phyloP scores from a whole-genome alignment of 306 rosid species.

The Gynostemma pentaphyllum region DNA sequence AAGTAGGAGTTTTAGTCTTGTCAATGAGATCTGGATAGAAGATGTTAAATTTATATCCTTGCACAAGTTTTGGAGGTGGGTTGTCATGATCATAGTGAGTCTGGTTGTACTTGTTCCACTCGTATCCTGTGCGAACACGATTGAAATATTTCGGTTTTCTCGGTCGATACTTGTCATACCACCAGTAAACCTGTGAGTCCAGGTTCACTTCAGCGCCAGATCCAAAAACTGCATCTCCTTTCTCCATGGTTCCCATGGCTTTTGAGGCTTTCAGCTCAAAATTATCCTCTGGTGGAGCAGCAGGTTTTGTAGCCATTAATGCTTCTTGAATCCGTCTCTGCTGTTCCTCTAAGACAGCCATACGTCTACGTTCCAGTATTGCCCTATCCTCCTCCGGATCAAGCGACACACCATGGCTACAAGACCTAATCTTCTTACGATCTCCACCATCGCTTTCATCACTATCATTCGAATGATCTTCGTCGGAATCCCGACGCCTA shows the following conservation, averaged over 20 bases:
- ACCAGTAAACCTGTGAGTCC: constrained; percentile 94
- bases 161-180: constrained; percentile 91
- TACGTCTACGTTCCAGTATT: constrained; percentile 53
- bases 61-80: constrained; percentile 90
- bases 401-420: too few relatives aligned
- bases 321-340: constrained; percentile 68
- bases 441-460: too few relatives aligned
- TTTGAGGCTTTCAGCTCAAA: constrained; percentile 75
- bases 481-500: too few relatives aligned
- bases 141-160: constrained; percentile 93
- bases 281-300: constrained; percentile 69
- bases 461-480: too few relatives aligned
- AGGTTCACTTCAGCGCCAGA: constrained; percentile 76
- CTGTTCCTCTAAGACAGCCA: constrained; percentile 67
- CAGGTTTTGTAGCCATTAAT: constrained; percentile 58
- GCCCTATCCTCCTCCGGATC: constrained; percentile 89
- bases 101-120: too few relatives aligned
- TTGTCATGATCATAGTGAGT: constrained; percentile 95
- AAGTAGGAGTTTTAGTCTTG: constrained; percentile 69
- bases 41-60: constrained; percentile 80
- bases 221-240: constrained; percentile 86
- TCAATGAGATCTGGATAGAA: constrained; percentile 91
- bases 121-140: constrained; percentile 88
- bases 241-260: constrained; percentile 87
- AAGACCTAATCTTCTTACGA: too few relatives aligned